Evolutionary conservation across 805 yeast genomes (phyloP), one percentile per base, ranked within the genome.

Genomic region (Zygotorulaspora chibaensis): DNA sequence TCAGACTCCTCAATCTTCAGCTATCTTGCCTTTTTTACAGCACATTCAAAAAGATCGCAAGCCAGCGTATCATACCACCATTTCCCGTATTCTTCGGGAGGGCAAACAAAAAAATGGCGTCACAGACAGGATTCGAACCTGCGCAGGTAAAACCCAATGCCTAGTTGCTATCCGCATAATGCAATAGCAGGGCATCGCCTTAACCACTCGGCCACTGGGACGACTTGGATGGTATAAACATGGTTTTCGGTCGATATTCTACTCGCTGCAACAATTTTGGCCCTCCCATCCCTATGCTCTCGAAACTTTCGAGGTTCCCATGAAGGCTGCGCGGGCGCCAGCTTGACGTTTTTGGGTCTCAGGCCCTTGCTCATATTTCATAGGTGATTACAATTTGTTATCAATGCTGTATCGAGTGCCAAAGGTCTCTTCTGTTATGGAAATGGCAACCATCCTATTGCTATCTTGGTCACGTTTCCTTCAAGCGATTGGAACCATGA

Each of bases 71-170:
- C 4, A 12, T 12, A 8, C 4, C 9, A 29, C 15, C 33, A 29
- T 4, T 29, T 33, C 18, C 6, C n/a, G 18, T 33, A 7, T 6
- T 2, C 2, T 27, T 38, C 28, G 6, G n/a, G 25, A 43, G 39
- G 47, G 51, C 30, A 36, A 41, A 56, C 66, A 76, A 78, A 78
- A 73, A 77, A 71, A 70, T 67, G 64, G 57, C 96, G 96, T 85
- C 86, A 87, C 95, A 84, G 95, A 87, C 96, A 87, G 95, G 96
- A 87, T 87, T 87, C 96, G 96, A 87, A 87, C 96, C 95, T 87
- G 95, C 95, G 96, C 81, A 79, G 84, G 87, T 80, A 83, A 74
- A 83, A 80, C 87, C 84, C 87, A 83, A 81, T 80, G 86, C 87
- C 88, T 82, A 70, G 69, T 75, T 74, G 74, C 79, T 73, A 20